phyloP scores from a whole-genome alignment of 1,139 yeast genomes.

The Nematodospora anomalae region DNA sequence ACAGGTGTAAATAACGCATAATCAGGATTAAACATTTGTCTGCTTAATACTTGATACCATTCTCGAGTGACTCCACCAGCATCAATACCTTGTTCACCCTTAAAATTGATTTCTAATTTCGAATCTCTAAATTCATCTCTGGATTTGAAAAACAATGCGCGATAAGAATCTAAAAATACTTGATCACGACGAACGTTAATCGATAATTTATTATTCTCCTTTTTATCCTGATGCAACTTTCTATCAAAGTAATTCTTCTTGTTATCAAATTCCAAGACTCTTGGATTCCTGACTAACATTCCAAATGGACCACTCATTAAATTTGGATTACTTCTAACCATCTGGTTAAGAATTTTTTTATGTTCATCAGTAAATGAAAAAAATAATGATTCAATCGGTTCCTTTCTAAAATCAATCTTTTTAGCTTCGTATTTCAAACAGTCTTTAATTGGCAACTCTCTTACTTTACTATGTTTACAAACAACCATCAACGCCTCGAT shows the following conservation, averaged over 20 bases:
- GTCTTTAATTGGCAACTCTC: slow-evolving; percentile 62
- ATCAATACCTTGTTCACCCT: slow-evolving; percentile 95
- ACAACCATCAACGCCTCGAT: slow-evolving; percentile 95
- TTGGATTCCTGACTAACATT: slow-evolving; percentile 83
- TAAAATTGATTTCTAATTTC: slow-evolving; percentile 75
- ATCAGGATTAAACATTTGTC: slow-evolving; percentile 97
- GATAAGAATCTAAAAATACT: slow-evolving; percentile 88
- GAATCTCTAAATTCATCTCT: slow-evolving; percentile 74
- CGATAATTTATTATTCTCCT: slow-evolving; percentile 51
- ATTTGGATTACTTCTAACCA: slow-evolving; percentile 90
- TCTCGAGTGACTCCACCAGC: slow-evolving; percentile 98
- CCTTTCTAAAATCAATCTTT: slow-evolving; percentile 65
- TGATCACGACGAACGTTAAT: slow-evolving; percentile 83
- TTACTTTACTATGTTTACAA: slow-evolving; percentile 81
- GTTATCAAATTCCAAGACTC: slow-evolving; percentile 91
- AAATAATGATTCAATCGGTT: slow-evolving; percentile 77
- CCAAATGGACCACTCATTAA: slow-evolving; percentile 97
- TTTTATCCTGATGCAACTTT: slow-evolving; percentile 53
- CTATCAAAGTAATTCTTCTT: slow-evolving; percentile 85
- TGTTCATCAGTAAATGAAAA: slow-evolving; percentile 90
- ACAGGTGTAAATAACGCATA: slow-evolving; percentile 92
- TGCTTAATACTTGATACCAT: slow-evolving; percentile 92
- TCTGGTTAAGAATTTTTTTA: slow-evolving; percentile 82
- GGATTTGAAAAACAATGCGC: slow-evolving; percentile 78
- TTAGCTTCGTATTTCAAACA: slow-evolving; percentile 55